Conservation (phyloP, 1,139 yeast species). For the Debaryomyces coudertii region DNA sequence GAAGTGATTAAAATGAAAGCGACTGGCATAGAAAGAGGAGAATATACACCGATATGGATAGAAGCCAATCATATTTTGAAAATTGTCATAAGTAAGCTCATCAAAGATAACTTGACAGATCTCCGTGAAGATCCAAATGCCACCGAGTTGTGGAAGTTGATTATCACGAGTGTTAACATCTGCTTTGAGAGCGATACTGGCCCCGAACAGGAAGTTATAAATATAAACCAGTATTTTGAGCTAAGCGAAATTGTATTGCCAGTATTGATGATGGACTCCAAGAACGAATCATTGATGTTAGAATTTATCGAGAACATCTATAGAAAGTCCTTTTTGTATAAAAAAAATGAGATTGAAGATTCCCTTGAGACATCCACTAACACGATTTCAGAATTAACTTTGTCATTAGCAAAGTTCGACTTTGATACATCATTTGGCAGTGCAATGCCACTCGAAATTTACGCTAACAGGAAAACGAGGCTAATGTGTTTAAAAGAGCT, state of each 20-base stretch:
- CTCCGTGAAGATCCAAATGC: constrained; percentile 19
- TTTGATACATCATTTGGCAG: constrained; percentile 32
- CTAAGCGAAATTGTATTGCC: constrained; percentile 50
- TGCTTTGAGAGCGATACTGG: constrained; percentile 38
- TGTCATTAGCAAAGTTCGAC: constrained; percentile 7
- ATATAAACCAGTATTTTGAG: constrained; percentile 47
- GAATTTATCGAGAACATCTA: constrained; percentile 43
- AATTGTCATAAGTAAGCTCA: constrained; percentile 23
- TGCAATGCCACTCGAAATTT: constrained; percentile 29
- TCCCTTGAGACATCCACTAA: neutral
- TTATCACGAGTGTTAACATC: constrained; percentile 46
- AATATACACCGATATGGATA: constrained; percentile 44
- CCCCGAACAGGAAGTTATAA: constrained; percentile 48
- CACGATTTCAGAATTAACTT: neutral
- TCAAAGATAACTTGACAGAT: constrained; percentile 20
- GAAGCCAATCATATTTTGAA: constrained; percentile 40
- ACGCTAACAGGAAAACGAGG: constrained; percentile 31
- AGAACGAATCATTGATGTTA: constrained; percentile 34
- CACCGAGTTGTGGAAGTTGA: constrained; percentile 47
- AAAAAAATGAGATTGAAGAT: constrained; percentile 32
- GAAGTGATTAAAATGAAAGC: constrained; percentile 37
- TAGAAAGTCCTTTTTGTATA: constrained; percentile 40
- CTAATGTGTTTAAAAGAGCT: constrained; percentile 37
- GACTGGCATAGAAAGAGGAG: constrained; percentile 32
- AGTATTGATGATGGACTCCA: constrained; percentile 28